A percentile compares a stretch with the other conserved stretches of the same genome.
Conservation (phyloP, 208 protist species). For the Trichomonas gallinae region DNA sequence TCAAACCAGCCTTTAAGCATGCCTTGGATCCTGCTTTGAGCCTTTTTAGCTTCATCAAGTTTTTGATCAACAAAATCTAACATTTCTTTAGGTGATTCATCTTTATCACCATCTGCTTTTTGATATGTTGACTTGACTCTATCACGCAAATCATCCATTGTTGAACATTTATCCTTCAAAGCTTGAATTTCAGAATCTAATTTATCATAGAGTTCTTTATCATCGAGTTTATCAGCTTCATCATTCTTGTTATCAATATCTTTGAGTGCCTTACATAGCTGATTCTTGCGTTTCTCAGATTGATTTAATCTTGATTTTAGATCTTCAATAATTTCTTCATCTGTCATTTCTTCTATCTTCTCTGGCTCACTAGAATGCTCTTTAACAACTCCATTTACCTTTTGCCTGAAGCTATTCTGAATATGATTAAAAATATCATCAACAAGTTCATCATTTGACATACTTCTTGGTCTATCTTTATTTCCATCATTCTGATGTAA, state of each 20-base stretch:
- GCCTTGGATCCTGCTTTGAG: not conserved
- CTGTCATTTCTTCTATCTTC: not conserved
- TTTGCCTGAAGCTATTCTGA: not conserved
- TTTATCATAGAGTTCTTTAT: not conserved
- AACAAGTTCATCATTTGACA: not conserved
- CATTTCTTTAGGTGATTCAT: not conserved
- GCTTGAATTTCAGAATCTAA: not conserved
- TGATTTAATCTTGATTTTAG: not conserved
- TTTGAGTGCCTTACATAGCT: not conserved
- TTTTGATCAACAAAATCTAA: not conserved
- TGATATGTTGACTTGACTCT: not conserved
- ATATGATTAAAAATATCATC: not conserved
- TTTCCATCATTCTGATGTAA: not conserved
- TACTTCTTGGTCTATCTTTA: not conserved
- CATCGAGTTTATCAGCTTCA: not conserved
- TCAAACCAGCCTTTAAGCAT: not conserved
- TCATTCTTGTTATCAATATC: not conserved
- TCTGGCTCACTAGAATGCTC: not conserved
- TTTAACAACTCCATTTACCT: not conserved
- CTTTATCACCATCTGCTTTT: not conserved
- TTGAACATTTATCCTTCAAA: not conserved
- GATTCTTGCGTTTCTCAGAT: not conserved
- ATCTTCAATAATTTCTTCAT: not conserved
- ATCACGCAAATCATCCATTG: not conserved
- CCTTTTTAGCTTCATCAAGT: not conserved